phyloP scores from a whole-genome alignment of 345 rosid species.

The Iberis pinnata region DNA sequence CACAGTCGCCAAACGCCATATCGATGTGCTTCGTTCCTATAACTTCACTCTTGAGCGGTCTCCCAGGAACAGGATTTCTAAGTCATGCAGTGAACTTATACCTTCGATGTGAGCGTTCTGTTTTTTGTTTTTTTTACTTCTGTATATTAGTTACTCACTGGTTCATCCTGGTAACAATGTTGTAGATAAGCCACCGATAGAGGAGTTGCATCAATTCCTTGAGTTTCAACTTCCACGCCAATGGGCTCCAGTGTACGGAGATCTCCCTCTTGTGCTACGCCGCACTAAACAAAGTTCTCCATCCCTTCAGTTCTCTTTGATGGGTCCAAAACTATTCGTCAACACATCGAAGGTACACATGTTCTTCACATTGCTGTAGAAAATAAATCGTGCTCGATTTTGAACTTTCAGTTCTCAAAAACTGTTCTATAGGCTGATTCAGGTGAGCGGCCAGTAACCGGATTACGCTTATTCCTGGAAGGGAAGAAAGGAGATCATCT shows the following conservation, averaged over 20 bases:
- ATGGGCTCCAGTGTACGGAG: constrained; percentile 95
- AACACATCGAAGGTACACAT: constrained; percentile 52
- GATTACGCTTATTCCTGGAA: constrained; percentile 80
- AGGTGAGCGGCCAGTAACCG: constrained; percentile 74
- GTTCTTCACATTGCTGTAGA: constrained; percentile 1
- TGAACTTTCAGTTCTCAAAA: not conserved
- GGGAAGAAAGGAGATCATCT: constrained; percentile 86
- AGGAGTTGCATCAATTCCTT: constrained; percentile 81
- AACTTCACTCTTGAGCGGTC: constrained; percentile 72
- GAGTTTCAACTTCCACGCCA: constrained; percentile 95
- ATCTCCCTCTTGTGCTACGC: constrained; percentile 77
- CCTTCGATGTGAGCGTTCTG: constrained; percentile 62
- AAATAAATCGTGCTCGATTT: not conserved
- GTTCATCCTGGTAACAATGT: constrained; percentile 2
- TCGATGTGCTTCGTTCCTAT: constrained; percentile 93
- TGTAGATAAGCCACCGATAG: constrained; percentile 90
- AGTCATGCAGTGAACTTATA: constrained; percentile 34
- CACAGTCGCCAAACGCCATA: constrained; percentile 70
- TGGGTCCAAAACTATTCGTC: constrained; percentile 92
- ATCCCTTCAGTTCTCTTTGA: constrained; percentile 64
- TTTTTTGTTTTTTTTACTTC: not conserved
- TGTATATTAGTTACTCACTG: constrained; percentile 9
- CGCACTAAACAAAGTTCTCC: constrained; percentile 62
- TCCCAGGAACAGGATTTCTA: constrained; percentile 52
- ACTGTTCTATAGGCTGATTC: constrained; percentile 57